A percentile compares a stretch with the other conserved stretches of the same genome.
Evolutionary conservation across 768 basidiomycete species (phyloP).

Genomic region (Lactifluus volemus): DNA sequence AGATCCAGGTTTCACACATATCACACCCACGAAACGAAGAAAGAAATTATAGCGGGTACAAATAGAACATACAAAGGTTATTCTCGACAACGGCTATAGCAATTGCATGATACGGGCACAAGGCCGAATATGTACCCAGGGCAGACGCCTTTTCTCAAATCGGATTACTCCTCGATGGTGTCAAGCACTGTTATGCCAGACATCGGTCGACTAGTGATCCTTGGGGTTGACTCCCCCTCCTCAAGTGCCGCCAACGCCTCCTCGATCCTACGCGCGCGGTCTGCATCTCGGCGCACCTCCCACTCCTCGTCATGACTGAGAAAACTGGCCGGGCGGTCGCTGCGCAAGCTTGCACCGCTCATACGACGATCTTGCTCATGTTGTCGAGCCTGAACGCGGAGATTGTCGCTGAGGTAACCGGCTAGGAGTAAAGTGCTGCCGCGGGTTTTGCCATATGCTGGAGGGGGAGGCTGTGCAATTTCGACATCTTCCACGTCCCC

Average conservation of each 20-base stretch:
- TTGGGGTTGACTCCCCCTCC: conserved; percentile 15
- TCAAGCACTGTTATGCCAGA: too few relatives aligned
- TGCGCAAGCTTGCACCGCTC: conserved; percentile 23
- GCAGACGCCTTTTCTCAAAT: not conserved
- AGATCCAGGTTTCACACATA: too few relatives aligned
- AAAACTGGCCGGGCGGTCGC: conserved; percentile 46
- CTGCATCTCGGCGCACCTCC: conserved; percentile 46
- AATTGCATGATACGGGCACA: too few relatives aligned
- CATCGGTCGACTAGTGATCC: not conserved
- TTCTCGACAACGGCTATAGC: too few relatives aligned
- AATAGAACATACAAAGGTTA: not conserved
- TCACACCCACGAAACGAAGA: too few relatives aligned
- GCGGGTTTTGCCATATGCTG: conserved; percentile 68
- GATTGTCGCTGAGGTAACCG: conserved; percentile 33
- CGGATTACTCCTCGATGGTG: not conserved
- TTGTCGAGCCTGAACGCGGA: conserved; percentile 16
- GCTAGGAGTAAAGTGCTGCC: conserved; percentile 55
- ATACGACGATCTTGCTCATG: conserved; percentile 13
- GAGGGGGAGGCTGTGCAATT: conserved; percentile 62
- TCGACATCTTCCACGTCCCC: conserved; percentile 67
- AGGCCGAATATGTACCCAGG: too few relatives aligned
- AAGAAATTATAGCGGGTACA: not conserved
- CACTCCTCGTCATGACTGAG: conserved; percentile 45
- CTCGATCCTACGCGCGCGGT: conserved; percentile 44
- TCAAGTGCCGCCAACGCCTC: conserved; percentile 42